phyloP scores from a whole-genome alignment of 1,139 yeast genomes.

The Candida glucosophila region DNA sequence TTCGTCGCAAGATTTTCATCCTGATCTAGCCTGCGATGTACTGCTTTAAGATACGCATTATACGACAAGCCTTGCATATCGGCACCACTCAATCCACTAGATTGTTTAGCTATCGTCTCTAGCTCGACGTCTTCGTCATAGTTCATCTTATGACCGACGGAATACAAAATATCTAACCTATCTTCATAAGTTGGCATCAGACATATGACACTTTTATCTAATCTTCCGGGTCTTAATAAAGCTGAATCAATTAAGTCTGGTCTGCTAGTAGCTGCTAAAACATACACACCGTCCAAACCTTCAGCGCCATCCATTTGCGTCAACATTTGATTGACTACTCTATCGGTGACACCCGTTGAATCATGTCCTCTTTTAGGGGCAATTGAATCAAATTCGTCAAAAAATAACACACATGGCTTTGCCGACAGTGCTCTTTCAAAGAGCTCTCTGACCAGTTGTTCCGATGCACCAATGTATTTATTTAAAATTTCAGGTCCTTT shows the following conservation, averaged over 20 bases:
- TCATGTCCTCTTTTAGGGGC: conserved; percentile 99
- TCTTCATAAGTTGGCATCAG: conserved; percentile 73
- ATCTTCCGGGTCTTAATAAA: conserved; percentile 85
- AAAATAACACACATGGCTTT: conserved; percentile 86
- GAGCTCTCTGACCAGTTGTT: conserved; percentile 85
- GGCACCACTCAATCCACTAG: conserved; percentile 87
- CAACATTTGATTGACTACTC: conserved; percentile 93
- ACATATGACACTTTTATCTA: conserved; percentile 87
- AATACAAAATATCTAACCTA: conserved; percentile 61
- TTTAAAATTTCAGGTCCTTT: conserved; percentile 96
- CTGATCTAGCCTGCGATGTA: conserved; percentile 61
- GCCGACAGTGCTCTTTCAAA: conserved; percentile 94
- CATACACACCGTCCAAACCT: conserved; percentile 94
- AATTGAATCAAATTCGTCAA: conserved; percentile 94
- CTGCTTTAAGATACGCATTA: conserved; percentile 86
- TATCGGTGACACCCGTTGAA: conserved; percentile 94
- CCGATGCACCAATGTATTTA: conserved; percentile 96
- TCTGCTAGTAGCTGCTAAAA: conserved; percentile 90
- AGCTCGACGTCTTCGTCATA: conserved; percentile 45
- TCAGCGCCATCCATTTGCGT: conserved; percentile 99
- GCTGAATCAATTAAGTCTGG: conserved; percentile 97
- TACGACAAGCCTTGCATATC: conserved; percentile 90
- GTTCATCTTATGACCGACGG: conserved; percentile 53
- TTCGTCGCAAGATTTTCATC: conserved; percentile 20
- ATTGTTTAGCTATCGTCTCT: conserved; percentile 43